phyloP scores from a whole-genome alignment of 2,329 filamentous ascomycete genomes.

The Fusarium dlaminii region DNA sequence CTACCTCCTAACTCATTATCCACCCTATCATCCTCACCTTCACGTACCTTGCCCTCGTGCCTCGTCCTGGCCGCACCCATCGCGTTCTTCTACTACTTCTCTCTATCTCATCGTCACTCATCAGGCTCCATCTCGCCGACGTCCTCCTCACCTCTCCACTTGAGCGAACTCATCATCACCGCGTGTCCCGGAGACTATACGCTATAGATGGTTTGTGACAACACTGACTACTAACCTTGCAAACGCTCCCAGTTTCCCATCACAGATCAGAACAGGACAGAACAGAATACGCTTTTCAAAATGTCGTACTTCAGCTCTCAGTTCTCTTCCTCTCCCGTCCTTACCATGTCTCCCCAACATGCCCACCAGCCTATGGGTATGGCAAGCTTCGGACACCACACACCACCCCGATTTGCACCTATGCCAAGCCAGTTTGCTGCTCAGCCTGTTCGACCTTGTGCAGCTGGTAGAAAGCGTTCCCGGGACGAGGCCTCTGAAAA shows the following conservation, averaged over 20 bases:
- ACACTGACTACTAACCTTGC: constrained; percentile 45
- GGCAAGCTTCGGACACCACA: constrained; percentile 43
- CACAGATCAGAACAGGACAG: constrained; percentile 1
- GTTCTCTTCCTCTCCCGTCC: constrained; percentile 57
- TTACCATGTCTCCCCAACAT: constrained; percentile 51
- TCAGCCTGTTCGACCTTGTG: constrained; percentile 43
- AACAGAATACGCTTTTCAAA: constrained; percentile 21
- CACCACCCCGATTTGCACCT: constrained; percentile 40
- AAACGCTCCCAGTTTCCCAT: constrained; percentile 32
- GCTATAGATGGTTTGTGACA: constrained; percentile 47
- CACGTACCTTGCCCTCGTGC: constrained; percentile 20
- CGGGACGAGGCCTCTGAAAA: constrained; percentile 77
- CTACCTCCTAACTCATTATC: background rate
- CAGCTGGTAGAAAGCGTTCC: constrained; percentile 75
- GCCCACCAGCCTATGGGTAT: constrained; percentile 47
- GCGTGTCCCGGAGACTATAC: constrained; percentile 18
- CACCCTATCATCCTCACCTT: background rate
- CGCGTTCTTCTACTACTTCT: constrained; percentile 3
- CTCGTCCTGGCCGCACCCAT: constrained; percentile 16
- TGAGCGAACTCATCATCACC: constrained; percentile 20
- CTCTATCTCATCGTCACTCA: background rate
- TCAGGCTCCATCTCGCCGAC: constrained; percentile 2
- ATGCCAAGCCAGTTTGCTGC: constrained; percentile 31
- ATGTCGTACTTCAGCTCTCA: constrained; percentile 58
- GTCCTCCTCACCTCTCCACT: background rate